Evolutionary conservation across 176 grass and related monocot species (phyloP).

Genomic region (Zoysia japonica): DNA sequence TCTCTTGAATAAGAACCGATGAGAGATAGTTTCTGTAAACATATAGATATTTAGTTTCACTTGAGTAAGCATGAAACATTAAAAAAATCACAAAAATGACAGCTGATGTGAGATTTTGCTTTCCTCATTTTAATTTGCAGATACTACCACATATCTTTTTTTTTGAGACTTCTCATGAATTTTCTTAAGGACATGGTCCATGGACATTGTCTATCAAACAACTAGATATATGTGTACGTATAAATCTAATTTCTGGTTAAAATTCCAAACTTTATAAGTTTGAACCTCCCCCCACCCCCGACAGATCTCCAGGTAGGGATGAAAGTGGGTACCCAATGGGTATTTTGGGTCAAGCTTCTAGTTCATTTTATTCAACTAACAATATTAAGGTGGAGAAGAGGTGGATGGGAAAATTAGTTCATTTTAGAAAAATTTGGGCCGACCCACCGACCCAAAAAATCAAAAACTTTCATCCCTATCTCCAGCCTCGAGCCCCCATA

Average conservation of each 20-base stretch:
- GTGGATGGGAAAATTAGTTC: too few species aligned
- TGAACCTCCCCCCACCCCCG: neutral
- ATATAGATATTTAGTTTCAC: constrained; percentile 6
- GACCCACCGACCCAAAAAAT: too few species aligned
- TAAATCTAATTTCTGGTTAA: constrained; percentile 9
- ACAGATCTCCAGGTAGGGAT: too few species aligned
- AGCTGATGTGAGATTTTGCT: neutral
- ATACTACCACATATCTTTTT: neutral
- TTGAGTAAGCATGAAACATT: constrained; percentile 12
- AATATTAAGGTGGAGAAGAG: too few species aligned
- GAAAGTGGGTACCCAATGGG: too few species aligned
- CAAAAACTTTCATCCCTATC: too few species aligned
- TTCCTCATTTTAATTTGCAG: constrained; percentile 22
- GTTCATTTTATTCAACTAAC: too few species aligned
- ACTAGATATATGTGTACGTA: neutral
- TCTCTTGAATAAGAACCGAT: constrained; percentile 98
- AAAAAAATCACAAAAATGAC: constrained; percentile 1
- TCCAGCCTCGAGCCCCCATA: too few species aligned
- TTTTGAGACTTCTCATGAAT: neutral
- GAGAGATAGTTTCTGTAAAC: constrained; percentile 92
- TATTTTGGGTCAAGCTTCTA: too few species aligned
- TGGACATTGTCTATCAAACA: constrained; percentile 4
- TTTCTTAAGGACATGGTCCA: neutral
- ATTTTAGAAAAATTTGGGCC: too few species aligned
- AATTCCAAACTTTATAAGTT: constrained; percentile 12